Evolutionary conservation across 2,329 filamentous ascomycete genomes (phyloP), one percentile per base, ranked within the genome.

Genomic region (Orbilia quercus): DNA sequence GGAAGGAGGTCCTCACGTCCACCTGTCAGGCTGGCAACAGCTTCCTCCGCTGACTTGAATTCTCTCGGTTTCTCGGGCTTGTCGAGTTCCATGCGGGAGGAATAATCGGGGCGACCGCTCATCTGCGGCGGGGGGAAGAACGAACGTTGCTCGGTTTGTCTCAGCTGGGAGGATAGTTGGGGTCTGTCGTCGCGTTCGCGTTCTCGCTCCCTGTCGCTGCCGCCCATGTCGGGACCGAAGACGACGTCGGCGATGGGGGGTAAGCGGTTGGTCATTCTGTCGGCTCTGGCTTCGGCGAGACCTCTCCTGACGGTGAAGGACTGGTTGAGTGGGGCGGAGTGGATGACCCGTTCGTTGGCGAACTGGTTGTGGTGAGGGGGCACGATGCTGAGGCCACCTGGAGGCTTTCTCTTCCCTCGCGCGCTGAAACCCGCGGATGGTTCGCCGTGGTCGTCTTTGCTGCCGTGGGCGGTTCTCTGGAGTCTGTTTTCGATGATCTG

Each of bases 1-100:
- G 95, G 95, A 55, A 97, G 84, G 12, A 98, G 84, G 70, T 99
- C 95, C 66, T 96, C 90, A 66, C 95, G 88, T n/a, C 95, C 95
- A 55, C 92, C 93, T 3, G 93, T 89, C 75, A 99, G 82, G 75
- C 95, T 91, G 67, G 91, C 91, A 72, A 98, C 93, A 1, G 92
- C 95, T 80, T 99, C 95, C 80, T 99, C 95, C 11, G 95, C 95
- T 2, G 94, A 97, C 78, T 92, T 91, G 82, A 96, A 98, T 79
- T 98, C 95, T 66, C 94, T 87, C 9, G 89, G 84, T 71, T 94
- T 88, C 57, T 80, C 81, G 1, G 85, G 84, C 7, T 85, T 85
- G 22, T 87, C 65, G 38, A 77, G 54, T 16, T 66, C 66, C 57
- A 77, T 78, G 7, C 76, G 76, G 75, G 84, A 78, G 83, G 84